Evolutionary conservation across 192 early-diverging fungal genomes (phyloP).

Genomic region (Paraglomus brasilianum): DNA sequence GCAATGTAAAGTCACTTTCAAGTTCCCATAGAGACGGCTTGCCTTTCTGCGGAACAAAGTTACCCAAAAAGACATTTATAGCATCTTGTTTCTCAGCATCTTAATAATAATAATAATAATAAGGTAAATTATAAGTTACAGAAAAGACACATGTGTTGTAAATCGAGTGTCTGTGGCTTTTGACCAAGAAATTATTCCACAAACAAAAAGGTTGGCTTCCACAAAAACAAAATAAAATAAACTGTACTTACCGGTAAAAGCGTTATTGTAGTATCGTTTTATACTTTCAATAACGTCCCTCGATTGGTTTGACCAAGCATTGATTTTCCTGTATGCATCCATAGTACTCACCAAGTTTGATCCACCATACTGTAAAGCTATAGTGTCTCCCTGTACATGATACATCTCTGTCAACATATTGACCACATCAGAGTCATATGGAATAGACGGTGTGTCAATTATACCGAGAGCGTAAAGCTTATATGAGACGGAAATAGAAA

Average conservation of each 20-base stretch:
- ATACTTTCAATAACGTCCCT: constrained; percentile 96
- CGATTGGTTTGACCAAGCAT: constrained; percentile 91
- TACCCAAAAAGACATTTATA: constrained; percentile 88
- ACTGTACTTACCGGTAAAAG: constrained; percentile 69
- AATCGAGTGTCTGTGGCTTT: too few relatives aligned
- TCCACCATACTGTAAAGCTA: constrained; percentile 93
- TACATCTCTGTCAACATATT: constrained; percentile 97
- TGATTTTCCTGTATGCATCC: constrained; percentile 94
- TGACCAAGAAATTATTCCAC: background rate
- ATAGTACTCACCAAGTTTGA: constrained; percentile 98
- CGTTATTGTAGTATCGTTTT: constrained; percentile 89
- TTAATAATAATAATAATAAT: background rate
- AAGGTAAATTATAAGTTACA: background rate
- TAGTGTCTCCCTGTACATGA: constrained; percentile 96
- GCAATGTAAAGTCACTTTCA: constrained; percentile 71
- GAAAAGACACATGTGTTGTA: background rate
- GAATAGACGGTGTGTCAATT: constrained; percentile 70
- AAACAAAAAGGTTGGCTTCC: background rate
- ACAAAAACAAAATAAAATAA: background rate
- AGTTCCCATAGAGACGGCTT: constrained; percentile 74
- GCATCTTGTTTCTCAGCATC: constrained; percentile 98
- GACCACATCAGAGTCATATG: constrained; percentile 90
- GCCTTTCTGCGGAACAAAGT: constrained; percentile 56
- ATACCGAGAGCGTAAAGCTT: constrained; percentile 86
- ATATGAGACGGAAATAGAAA: background rate